Percentiles rank a stretch among this genome's conserved stretches.
Conservation (phyloP, 768 basidiomycete species). For the Rossbeevera mucosa region DNA sequence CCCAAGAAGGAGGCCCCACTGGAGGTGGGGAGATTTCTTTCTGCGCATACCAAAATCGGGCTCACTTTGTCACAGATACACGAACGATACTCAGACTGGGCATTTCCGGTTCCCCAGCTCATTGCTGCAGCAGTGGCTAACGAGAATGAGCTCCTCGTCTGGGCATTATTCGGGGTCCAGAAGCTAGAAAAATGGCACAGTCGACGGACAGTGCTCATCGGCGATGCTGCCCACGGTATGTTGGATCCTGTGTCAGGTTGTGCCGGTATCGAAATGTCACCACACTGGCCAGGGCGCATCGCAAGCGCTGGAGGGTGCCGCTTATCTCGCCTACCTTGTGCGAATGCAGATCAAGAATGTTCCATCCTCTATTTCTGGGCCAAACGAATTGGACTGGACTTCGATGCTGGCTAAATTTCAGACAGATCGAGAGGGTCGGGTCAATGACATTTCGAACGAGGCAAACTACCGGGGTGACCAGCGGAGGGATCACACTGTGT, state of each 20-base stretch:
- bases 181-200: conserved; percentile 26
- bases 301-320: conserved; percentile 29
- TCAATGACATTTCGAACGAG: conserved; percentile 25
- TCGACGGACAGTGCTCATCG: conserved; percentile 25
- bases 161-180: conserved; percentile 26
- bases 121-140: conserved; percentile 18
- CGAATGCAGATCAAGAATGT: conserved; percentile 8
- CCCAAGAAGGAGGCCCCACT: conserved; percentile 17
- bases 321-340: conserved; percentile 28
- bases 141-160: conserved; percentile 18
- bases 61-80: conserved; percentile 15
- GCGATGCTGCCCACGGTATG: conserved; percentile 32
- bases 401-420: conserved; percentile 21
- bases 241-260: background rate
- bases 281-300: conserved; percentile 31
- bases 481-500: conserved; percentile 19
- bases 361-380: background rate
- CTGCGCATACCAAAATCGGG: background rate
- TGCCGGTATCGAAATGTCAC: conserved; percentile 25
- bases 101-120: conserved; percentile 27
- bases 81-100: conserved; percentile 25
- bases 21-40: conserved; percentile 9
- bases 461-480: conserved; percentile 23
- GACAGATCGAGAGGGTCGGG: conserved; percentile 19
- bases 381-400: conserved; percentile 11